Evolutionary conservation across 148 eudicot species (phyloP).

Genomic region (Vaccinium vitisidaea): DNA sequence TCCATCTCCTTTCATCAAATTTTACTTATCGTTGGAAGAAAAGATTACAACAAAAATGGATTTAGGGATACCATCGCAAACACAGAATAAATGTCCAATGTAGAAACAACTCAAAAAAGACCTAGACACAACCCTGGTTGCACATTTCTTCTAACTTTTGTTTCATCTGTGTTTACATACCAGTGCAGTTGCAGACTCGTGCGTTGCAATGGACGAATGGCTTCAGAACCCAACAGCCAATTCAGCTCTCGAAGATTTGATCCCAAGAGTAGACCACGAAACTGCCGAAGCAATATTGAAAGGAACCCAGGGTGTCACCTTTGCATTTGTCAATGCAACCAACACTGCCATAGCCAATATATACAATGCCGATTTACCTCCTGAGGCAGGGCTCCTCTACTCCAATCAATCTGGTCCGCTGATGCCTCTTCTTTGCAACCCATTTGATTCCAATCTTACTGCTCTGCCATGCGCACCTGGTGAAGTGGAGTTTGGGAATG

Average conservation of each 20-base stretch:
- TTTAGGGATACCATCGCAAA: background rate
- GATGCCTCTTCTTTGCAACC: constrained; percentile 35
- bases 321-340: constrained; percentile 18
- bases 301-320: constrained; percentile 28
- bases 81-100: background rate
- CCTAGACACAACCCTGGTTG: background rate
- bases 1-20: background rate
- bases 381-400: constrained; percentile 21
- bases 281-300: constrained; percentile 13
- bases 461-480: constrained; percentile 19
- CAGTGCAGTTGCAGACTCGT: constrained; percentile 34
- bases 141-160: background rate
- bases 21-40: too few species aligned
- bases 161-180: background rate
- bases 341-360: constrained; percentile 14
- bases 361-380: constrained; percentile 25
- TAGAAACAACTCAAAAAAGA: background rate
- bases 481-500: constrained; percentile 25
- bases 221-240: constrained; percentile 34
- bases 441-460: constrained; percentile 19
- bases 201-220: constrained; percentile 41
- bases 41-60: background rate
- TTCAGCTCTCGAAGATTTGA: constrained; percentile 23
- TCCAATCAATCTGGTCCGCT: constrained; percentile 30
- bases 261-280: constrained; percentile 23